Conservation (phyloP, 805 yeast genomes). For the Metschnikowia baotianmanensis region DNA sequence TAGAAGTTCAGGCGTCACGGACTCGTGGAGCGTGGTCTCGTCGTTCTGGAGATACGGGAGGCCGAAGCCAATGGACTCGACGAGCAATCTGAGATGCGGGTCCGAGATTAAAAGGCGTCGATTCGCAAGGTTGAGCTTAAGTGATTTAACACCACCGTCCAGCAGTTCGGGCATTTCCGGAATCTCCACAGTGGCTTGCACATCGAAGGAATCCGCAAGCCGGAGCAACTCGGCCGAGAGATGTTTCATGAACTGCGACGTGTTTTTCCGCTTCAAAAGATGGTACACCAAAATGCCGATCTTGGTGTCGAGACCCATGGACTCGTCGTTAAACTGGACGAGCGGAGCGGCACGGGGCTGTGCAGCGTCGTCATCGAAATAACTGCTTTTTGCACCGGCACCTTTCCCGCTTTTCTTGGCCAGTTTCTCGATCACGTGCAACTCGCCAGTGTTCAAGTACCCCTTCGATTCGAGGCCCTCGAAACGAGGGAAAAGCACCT, state of each 20-base stretch:
- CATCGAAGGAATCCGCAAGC: no score
- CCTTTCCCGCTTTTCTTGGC: conserved; percentile 1
- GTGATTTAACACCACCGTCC: no score
- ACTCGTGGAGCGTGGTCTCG: conserved; percentile 36
- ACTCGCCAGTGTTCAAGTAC: conserved; percentile 63
- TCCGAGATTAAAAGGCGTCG: conserved; percentile 43
- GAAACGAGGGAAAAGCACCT: conserved; percentile 63
- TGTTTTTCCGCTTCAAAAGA: conserved; percentile 42
- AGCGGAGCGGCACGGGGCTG: conserved; percentile 35
- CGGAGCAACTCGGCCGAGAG: conserved; percentile 36
- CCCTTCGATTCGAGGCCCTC: conserved; percentile 43
- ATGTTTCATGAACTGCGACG: conserved; percentile 39
- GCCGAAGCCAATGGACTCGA: conserved; percentile 46
- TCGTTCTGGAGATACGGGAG: conserved; percentile 41
- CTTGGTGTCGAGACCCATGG: conserved; percentile 42
- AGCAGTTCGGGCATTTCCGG: no score
- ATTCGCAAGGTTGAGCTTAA: conserved; percentile 15
- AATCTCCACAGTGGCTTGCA: no score
- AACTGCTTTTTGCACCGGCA: conserved; percentile 11
- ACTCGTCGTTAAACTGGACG: conserved; percentile 32
- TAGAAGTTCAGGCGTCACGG: conserved; percentile 30
- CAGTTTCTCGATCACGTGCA: conserved; percentile 22
- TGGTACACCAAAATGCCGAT: conserved; percentile 48
- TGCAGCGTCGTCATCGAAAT: conserved; percentile 16
- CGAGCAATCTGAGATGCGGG: conserved; percentile 47